Conservation (phyloP, 495 filamentous ascomycete genomes). For the Patellaria atrata region DNA sequence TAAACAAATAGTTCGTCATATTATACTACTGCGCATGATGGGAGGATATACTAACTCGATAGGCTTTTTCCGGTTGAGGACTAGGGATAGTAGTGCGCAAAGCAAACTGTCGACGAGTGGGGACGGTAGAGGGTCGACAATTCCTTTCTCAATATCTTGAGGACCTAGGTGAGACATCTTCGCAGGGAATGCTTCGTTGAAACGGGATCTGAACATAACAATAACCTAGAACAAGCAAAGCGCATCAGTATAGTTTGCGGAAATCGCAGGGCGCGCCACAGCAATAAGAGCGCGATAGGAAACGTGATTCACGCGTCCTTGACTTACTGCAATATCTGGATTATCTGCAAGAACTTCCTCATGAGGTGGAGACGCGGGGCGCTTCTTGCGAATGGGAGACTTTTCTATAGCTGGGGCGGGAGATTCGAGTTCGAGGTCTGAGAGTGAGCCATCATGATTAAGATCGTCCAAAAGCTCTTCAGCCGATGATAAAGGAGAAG, state of each 20-base stretch:
- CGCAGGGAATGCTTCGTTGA: slow-evolving; percentile 75
- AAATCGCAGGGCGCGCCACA: slow-evolving; percentile 6
- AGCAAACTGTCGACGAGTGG: slow-evolving; percentile 76
- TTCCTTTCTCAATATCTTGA: slow-evolving; percentile 83
- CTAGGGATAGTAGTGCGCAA: slow-evolving; percentile 72
- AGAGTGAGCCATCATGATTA: slow-evolving; percentile 1
- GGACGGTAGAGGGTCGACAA: slow-evolving; percentile 60
- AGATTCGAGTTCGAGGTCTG: slow-evolving; percentile 3
- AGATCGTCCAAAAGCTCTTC: slow-evolving; percentile 15
- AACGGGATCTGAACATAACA: slow-evolving; percentile 92
- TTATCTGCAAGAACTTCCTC: slow-evolving; percentile 82
- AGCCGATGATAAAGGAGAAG: slow-evolving; percentile 17
- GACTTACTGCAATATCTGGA: slow-evolving; percentile 71
- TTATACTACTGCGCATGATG: too few relatives aligned
- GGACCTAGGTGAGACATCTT: slow-evolving; percentile 78
- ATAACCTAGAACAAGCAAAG: slow-evolving; percentile 54
- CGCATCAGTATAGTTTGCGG: slow-evolving; percentile 3
- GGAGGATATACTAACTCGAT: slow-evolving; percentile 62
- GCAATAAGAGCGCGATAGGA: slow-evolving; percentile 21
- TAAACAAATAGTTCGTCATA: too few relatives aligned
- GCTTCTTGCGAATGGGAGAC: slow-evolving; percentile 54
- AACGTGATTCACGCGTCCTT: slow-evolving; percentile 19
- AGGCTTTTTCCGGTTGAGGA: slow-evolving; percentile 93
- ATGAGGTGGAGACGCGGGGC: slow-evolving; percentile 73
- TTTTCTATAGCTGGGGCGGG: slow-evolving; percentile 8